Evolutionary conservation across 176 grass and related monocot genomes (phyloP).

Genomic region (Bonia amplexicaulis): DNA sequence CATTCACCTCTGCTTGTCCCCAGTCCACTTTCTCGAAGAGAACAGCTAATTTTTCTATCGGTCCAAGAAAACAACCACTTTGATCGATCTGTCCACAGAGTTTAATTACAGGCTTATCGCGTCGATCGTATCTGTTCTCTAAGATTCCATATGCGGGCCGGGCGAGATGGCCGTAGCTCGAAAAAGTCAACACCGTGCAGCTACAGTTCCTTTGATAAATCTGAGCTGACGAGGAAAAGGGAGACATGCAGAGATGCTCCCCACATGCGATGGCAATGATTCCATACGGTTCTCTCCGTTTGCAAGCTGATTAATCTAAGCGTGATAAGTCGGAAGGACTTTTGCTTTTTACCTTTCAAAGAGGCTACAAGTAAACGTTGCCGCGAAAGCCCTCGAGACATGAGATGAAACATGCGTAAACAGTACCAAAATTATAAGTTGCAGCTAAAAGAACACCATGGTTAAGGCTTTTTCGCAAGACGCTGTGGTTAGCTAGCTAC

Average conservation of each 20-base stretch:
- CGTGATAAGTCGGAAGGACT: too few relatives aligned
- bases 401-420: background rate
- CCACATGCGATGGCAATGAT: conserved; percentile 32
- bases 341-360: too few relatives aligned
- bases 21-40: background rate
- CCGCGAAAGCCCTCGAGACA: too few relatives aligned
- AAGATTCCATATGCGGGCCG: conserved; percentile 17
- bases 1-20: background rate
- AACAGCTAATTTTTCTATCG: background rate
- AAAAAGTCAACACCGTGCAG: conserved; percentile 27
- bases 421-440: too few relatives aligned
- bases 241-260: conserved; percentile 30
- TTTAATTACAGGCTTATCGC: background rate
- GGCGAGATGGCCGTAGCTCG: background rate
- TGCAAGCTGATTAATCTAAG: too few relatives aligned
- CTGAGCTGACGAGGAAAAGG: conserved; percentile 27
- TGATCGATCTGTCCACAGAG: background rate
- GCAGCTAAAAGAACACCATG: too few relatives aligned
- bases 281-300: background rate
- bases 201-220: conserved; percentile 16
- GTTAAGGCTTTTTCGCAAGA: too few relatives aligned
- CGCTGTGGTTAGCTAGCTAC: too few relatives aligned
- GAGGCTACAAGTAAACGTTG: too few relatives aligned
- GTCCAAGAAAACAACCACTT: background rate
- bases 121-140: background rate